phyloP scores from a whole-genome alignment of 2,329 filamentous ascomycete genomes.

The Pseudonectria buxi region DNA sequence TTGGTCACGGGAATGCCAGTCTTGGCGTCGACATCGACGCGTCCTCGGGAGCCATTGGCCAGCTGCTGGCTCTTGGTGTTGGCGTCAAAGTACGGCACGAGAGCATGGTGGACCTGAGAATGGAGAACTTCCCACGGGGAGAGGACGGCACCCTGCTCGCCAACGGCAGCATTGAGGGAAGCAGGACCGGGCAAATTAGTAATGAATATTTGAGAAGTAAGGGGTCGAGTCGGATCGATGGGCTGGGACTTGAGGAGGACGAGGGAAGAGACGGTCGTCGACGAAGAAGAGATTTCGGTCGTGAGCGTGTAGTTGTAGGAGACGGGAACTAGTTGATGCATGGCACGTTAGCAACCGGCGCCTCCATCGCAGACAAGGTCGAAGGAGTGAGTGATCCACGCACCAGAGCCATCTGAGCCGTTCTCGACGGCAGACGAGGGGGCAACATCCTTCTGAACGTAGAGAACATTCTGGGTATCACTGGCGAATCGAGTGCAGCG shows the following conservation, averaged over 20 bases:
- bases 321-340: conserved; percentile 33
- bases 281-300: conserved; percentile 71
- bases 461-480: conserved; percentile 81
- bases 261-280: conserved; percentile 77
- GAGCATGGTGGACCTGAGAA: conserved; percentile 80
- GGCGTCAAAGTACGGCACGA: conserved; percentile 96
- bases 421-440: conserved; percentile 47
- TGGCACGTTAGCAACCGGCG: conserved; percentile 7
- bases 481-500: conserved; percentile 84
- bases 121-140: conserved; percentile 92
- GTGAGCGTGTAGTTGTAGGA: conserved; percentile 73
- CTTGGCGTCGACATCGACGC: conserved; percentile 82
- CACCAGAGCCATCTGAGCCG: conserved; percentile 39
- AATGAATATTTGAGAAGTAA: conserved; percentile 85
- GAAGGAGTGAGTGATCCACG: conserved; percentile 21
- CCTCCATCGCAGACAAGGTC: no score
- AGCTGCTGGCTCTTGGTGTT: conserved; percentile 78
- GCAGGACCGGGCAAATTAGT: conserved; percentile 84
- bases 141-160: conserved; percentile 63
- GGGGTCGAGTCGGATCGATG: conserved; percentile 74
- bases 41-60: conserved; percentile 57
- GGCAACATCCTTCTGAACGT: conserved; percentile 77
- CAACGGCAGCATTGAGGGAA: conserved; percentile 57
- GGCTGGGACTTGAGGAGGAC: conserved; percentile 85
- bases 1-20: conserved; percentile 95